phyloP scores from a whole-genome alignment of 1,139 yeast genomes.

The Yamadazyma membranifaciens region DNA sequence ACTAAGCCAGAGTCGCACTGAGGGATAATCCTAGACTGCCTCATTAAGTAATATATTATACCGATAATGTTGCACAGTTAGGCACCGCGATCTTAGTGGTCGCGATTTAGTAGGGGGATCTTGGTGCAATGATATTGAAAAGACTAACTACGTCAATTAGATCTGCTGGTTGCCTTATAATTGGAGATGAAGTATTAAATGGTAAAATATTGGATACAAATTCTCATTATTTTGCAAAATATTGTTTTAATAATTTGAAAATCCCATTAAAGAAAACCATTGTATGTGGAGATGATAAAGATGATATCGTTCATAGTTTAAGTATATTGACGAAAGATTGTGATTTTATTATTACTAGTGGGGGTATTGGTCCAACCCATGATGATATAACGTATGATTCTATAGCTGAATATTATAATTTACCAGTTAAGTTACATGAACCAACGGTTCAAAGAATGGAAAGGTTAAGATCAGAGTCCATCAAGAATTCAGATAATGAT shows the following conservation, averaged over 20 bases:
- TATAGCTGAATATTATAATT: conserved; percentile 58
- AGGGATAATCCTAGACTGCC: background rate
- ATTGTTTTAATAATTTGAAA: conserved; percentile 51
- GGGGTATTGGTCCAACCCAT: conserved; percentile 88
- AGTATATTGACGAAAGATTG: conserved; percentile 44
- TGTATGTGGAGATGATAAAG: conserved; percentile 75
- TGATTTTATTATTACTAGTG: conserved; percentile 75
- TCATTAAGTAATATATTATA: background rate
- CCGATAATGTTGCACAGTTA: too few relatives aligned
- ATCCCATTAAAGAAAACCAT: conserved; percentile 64
- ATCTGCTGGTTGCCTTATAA: conserved; percentile 53
- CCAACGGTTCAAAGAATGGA: conserved; percentile 64
- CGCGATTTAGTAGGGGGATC: background rate
- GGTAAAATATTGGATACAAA: conserved; percentile 86
- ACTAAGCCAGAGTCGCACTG: background rate
- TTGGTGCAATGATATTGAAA: background rate
- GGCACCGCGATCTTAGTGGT: background rate
- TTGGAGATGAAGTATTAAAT: conserved; percentile 85
- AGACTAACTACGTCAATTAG: conserved; percentile 13
- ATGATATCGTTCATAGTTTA: conserved; percentile 59
- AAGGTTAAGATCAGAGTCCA: conserved; percentile 40
- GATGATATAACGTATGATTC: conserved; percentile 83
- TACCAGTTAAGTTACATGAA: conserved; percentile 51
- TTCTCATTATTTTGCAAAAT: conserved; percentile 66
- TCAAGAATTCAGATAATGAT: conserved; percentile 35